Evolutionary conservation across 2,329 filamentous ascomycete genomes (phyloP).

Genomic region (Alternaria panax): DNA sequence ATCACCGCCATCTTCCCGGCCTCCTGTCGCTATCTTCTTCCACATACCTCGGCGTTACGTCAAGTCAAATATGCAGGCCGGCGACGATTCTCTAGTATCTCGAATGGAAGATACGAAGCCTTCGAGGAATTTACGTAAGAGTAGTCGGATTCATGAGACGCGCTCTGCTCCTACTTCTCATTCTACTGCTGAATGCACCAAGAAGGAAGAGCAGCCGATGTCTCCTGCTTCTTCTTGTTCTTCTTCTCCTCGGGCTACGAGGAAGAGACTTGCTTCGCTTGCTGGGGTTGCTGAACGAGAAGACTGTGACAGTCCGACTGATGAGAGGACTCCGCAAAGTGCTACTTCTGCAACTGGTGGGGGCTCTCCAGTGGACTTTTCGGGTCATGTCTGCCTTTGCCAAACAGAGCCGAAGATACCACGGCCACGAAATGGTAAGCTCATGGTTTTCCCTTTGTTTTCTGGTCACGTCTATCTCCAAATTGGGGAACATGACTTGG

Average conservation of each 20-base stretch:
- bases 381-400: conserved; percentile 69
- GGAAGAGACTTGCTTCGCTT: conserved; percentile 37
- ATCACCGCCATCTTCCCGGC: conserved; percentile 23
- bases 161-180: conserved; percentile 29
- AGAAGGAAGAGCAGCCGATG: conserved; percentile 26
- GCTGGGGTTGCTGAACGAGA: conserved; percentile 27
- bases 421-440: conserved; percentile 73
- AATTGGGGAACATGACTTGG: conserved; percentile 17
- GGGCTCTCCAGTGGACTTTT: conserved; percentile 39
- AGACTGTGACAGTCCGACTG: conserved; percentile 23
- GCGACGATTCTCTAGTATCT: conserved; percentile 22
- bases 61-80: conserved; percentile 42
- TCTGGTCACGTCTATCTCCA: conserved; percentile 3
- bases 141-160: conserved; percentile 37
- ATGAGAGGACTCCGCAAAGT: conserved; percentile 32
- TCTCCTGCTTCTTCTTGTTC: conserved; percentile 23
- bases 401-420: conserved; percentile 76
- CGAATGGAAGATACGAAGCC: conserved; percentile 33
- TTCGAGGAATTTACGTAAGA: conserved; percentile 37
- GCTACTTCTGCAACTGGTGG: conserved; percentile 34
- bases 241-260: conserved; percentile 30
- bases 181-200: conserved; percentile 21
- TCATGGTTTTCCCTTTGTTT: conserved; percentile 31
- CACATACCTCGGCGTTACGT: conserved; percentile 46
- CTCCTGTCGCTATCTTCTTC: conserved; percentile 45